phyloP scores from a whole-genome alignment of 179 eudicot species.

The Beta macrorhiza region DNA sequence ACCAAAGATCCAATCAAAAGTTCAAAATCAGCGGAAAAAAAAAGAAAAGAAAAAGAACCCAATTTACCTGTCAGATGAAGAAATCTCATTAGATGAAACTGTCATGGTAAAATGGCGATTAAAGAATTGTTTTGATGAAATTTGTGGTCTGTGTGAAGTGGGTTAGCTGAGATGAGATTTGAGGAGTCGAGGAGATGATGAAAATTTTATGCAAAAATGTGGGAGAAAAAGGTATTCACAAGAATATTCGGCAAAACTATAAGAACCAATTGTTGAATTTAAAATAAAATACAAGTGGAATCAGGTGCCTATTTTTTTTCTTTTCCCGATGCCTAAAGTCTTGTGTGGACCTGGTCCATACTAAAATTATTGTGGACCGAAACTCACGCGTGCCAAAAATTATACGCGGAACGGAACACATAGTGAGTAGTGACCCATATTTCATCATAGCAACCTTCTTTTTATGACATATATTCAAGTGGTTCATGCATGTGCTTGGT shows the following conservation, averaged over 20 bases:
- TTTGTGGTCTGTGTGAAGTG: neutral
- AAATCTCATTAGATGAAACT: conserved; percentile 20
- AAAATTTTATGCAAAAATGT: neutral
- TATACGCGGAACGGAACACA: no score
- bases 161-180: neutral
- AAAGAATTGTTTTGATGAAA: neutral
- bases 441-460: no score
- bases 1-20: neutral
- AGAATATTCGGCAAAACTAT: neutral
- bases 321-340: no score
- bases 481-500: no score
- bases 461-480: no score
- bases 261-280: neutral
- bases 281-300: no score
- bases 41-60: neutral
- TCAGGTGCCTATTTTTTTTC: no score
- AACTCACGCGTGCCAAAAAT: no score
- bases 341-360: no score
- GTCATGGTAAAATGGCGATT: conserved; percentile 18
- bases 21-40: neutral
- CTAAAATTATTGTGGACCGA: no score
- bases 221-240: neutral
- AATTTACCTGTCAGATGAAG: conserved; percentile 27
- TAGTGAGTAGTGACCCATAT: no score
- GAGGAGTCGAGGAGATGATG: neutral